These are phyloP conservation scores for Discostella stelligera DNA, from an alignment of 352 stramenopile species.

Conservation along the genomic window DNA sequence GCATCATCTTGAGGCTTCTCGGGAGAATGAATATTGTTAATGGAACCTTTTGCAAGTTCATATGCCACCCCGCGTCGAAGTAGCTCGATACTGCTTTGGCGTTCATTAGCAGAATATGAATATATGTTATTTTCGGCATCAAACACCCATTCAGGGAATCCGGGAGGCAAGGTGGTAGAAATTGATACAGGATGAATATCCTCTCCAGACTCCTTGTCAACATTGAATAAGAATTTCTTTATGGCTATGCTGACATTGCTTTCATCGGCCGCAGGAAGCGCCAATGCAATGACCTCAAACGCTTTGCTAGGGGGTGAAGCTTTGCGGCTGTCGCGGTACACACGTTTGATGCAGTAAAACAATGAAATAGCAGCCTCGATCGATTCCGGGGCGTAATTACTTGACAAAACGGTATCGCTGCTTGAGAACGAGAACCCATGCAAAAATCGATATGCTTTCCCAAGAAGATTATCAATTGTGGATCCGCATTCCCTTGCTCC, in stretches of 20 bases:
- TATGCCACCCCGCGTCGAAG: constrained; percentile 45
- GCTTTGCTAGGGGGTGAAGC: constrained; percentile 59
- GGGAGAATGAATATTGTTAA: constrained; percentile 40
- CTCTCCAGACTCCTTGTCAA: constrained; percentile 24
- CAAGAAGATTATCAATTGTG: constrained; percentile 66
- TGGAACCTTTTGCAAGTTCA: constrained; percentile 57
- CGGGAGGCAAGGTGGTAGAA: constrained; percentile 21
- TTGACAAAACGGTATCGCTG: constrained; percentile 16
- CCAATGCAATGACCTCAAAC: constrained; percentile 61
- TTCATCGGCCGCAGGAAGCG: constrained; percentile 56
- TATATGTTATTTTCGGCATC: constrained; percentile 16
- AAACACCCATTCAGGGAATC: constrained; percentile 54
- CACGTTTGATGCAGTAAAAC: constrained; percentile 75
- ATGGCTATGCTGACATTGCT: constrained; percentile 56
- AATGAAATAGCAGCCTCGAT: constrained; percentile 60
- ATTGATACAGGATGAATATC: constrained; percentile 7
- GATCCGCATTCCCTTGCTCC: constrained; percentile 53
- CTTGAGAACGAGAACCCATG: constrained; percentile 66
- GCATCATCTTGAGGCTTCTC: constrained; percentile 16
- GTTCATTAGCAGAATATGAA: constrained; percentile 16
- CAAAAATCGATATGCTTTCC: constrained; percentile 63
- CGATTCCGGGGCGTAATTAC: constrained; percentile 60
- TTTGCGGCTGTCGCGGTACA: constrained; percentile 60
- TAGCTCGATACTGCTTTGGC: constrained; percentile 26
- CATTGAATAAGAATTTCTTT: constrained; percentile 48